These are phyloP conservation scores for Colletotrichum neosansevieriae DNA, from an alignment of 2,329 filamentous ascomycete genomes.

Conservation along the genomic window DNA sequence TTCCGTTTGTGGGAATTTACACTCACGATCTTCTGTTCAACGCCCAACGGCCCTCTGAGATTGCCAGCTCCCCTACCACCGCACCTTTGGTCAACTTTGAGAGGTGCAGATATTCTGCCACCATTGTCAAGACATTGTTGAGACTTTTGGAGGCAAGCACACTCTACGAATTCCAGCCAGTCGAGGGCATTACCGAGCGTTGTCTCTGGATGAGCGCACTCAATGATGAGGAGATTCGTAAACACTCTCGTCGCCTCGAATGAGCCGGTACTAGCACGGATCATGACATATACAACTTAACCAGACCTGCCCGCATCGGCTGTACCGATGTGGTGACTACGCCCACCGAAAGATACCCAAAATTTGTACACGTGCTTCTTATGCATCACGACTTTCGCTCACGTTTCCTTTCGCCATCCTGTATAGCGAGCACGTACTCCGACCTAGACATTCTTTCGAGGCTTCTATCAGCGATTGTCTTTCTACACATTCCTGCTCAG, in stretches of 20 bases:
- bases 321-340: neutral
- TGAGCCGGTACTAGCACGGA: slow-evolving; percentile 41
- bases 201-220: slow-evolving; percentile 89
- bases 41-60: slow-evolving; percentile 80
- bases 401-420: slow-evolving; percentile 30
- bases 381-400: slow-evolving; percentile 33
- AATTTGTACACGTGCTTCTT: slow-evolving; percentile 24
- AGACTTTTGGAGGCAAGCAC: slow-evolving; percentile 84
- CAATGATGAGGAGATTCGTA: slow-evolving; percentile 78
- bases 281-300: neutral
- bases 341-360: slow-evolving; percentile 6
- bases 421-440: slow-evolving; percentile 28
- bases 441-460: slow-evolving; percentile 25
- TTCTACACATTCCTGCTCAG: slow-evolving; percentile 11
- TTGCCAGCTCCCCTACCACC: slow-evolving; percentile 74
- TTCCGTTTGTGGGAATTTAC: slow-evolving; percentile 86
- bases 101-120: slow-evolving; percentile 79
- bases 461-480: slow-evolving; percentile 8
- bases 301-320: neutral
- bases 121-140: slow-evolving; percentile 82
- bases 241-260: slow-evolving; percentile 64
- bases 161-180: slow-evolving; percentile 78
- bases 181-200: slow-evolving; percentile 81
- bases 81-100: slow-evolving; percentile 86
- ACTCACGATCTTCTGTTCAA: slow-evolving; percentile 88